phyloP scores from a whole-genome alignment of 257 asterid species.

The Solanum gandarillasii region DNA sequence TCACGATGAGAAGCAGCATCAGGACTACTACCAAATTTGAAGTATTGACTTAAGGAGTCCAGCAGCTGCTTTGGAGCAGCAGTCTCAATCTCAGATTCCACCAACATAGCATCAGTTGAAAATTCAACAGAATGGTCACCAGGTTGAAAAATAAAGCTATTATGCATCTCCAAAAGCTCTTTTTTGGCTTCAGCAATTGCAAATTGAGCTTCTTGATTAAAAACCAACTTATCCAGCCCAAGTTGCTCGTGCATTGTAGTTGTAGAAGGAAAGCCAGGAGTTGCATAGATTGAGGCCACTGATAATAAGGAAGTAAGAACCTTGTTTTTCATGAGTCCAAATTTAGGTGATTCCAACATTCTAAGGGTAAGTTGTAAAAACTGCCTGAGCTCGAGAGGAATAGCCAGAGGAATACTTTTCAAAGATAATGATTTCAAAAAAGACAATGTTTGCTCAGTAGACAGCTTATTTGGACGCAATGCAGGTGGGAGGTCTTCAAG shows the following conservation, averaged over 20 bases:
- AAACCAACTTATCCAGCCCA: slow-evolving; percentile 10
- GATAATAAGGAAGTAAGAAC: slow-evolving; percentile 48
- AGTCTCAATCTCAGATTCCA: slow-evolving; percentile 37
- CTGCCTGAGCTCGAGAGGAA: slow-evolving; percentile 53
- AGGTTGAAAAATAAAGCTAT: slow-evolving; percentile 26
- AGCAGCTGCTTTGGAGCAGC: slow-evolving; percentile 63
- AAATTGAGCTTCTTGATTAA: slow-evolving; percentile 22
- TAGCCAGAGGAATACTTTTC: slow-evolving; percentile 30
- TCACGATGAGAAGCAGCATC: slow-evolving; percentile 34
- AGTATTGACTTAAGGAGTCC: slow-evolving; percentile 35
- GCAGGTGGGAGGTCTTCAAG: slow-evolving; percentile 93
- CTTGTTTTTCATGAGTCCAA: slow-evolving; percentile 39
- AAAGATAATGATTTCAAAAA: slow-evolving; percentile 51
- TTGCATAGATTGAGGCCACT: slow-evolving; percentile 38
- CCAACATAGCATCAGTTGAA: slow-evolving; percentile 31
- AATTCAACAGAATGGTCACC: slow-evolving; percentile 29
- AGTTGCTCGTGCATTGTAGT: slow-evolving; percentile 21
- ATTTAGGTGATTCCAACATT: slow-evolving; percentile 43
- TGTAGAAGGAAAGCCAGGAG: slow-evolving; percentile 18
- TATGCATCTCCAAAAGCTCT: slow-evolving; percentile 48
- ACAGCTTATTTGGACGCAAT: slow-evolving; percentile 44
- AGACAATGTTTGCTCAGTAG: slow-evolving; percentile 57
- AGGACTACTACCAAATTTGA: slow-evolving; percentile 24
- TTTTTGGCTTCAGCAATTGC: slow-evolving; percentile 43
- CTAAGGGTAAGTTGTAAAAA: slow-evolving; percentile 38